These are phyloP conservation scores for Tulasnella sp. DNA, from an alignment of 768 basidiomycete species.

Conservation along the genomic window DNA sequence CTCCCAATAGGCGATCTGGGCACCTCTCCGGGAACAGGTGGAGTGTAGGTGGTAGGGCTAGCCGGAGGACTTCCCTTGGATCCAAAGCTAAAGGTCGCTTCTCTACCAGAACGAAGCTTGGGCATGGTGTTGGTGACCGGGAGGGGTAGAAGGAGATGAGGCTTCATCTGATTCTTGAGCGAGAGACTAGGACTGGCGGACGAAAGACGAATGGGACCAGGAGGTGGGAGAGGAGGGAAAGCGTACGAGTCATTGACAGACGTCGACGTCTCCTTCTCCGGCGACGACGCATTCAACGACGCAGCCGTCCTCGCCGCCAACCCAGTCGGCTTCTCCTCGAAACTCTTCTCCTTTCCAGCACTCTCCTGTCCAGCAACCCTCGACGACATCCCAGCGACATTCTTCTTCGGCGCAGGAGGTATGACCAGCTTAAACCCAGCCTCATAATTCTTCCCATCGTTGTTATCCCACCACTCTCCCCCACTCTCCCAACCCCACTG, in stretches of 20 bases:
- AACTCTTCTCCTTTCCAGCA: background rate
- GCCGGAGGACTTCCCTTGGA: slow-evolving; percentile 8
- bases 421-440: slow-evolving; percentile 44
- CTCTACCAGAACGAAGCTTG: slow-evolving; percentile 7
- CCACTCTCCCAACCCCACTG: slow-evolving; percentile 36
- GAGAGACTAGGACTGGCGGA: background rate
- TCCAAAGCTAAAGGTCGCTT: slow-evolving; percentile 2
- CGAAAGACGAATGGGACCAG: background rate
- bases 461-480: slow-evolving; percentile 89
- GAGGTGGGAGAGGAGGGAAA: slow-evolving; percentile 10
- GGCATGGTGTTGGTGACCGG: background rate
- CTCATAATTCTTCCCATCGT: slow-evolving; percentile 64
- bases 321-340: background rate
- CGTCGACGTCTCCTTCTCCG: background rate
- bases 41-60: slow-evolving; percentile 9
- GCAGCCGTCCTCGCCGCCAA: background rate
- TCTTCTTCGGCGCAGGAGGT: background rate
- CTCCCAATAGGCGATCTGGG: background rate
- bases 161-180: background rate
- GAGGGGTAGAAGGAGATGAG: background rate
- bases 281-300: background rate
- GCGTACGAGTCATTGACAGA: background rate
- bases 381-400: too few relatives aligned
- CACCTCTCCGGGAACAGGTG: slow-evolving; percentile 4
- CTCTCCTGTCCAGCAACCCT: too few relatives aligned